A percentile compares a stretch with the other conserved stretches of the same genome.
phyloP scores from a whole-genome alignment of 2,329 filamentous ascomycete species.

The Colletotrichum nymphaeae region DNA sequence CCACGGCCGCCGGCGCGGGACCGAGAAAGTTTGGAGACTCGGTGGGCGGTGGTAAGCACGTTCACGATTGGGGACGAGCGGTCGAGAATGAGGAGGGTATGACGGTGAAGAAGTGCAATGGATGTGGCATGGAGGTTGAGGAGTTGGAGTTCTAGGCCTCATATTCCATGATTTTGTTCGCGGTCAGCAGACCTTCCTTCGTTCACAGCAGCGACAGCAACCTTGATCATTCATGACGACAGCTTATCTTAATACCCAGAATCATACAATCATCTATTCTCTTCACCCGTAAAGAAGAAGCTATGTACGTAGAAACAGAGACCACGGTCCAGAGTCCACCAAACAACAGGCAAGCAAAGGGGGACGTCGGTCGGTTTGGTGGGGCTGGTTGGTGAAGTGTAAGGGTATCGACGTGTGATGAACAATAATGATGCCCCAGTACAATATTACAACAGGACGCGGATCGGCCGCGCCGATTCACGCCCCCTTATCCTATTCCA shows the following conservation, averaged over 20 bases:
- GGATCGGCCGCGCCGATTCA: neutral
- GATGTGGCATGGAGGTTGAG: slow-evolving; percentile 84
- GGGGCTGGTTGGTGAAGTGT: neutral
- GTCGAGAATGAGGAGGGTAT: slow-evolving; percentile 78
- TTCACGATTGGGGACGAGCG: slow-evolving; percentile 85
- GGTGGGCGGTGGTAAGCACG: slow-evolving; percentile 78
- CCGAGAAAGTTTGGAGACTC: slow-evolving; percentile 80
- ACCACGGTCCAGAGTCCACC: neutral
- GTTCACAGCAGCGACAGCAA: neutral
- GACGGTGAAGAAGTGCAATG: slow-evolving; percentile 82
- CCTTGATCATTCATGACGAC: neutral
- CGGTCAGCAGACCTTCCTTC: neutral
- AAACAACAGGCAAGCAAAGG: neutral
- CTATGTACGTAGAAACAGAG: slow-evolving; percentile 11
- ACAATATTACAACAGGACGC: slow-evolving; percentile 12
- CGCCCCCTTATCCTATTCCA: neutral
- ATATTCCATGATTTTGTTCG: neutral
- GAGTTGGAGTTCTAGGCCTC: slow-evolving; percentile 71
- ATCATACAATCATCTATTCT: slow-evolving; percentile 10
- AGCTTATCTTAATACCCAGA: neutral
- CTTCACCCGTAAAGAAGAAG: neutral
- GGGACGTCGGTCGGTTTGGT: neutral
- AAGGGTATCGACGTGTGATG: slow-evolving; percentile 11
- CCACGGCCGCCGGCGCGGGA: slow-evolving; percentile 59
- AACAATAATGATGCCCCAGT: slow-evolving; percentile 12